Base-by-base conservation (phyloP, 2,329 filamentous ascomycete species). In the Calonectria fujianensis region DNA sequence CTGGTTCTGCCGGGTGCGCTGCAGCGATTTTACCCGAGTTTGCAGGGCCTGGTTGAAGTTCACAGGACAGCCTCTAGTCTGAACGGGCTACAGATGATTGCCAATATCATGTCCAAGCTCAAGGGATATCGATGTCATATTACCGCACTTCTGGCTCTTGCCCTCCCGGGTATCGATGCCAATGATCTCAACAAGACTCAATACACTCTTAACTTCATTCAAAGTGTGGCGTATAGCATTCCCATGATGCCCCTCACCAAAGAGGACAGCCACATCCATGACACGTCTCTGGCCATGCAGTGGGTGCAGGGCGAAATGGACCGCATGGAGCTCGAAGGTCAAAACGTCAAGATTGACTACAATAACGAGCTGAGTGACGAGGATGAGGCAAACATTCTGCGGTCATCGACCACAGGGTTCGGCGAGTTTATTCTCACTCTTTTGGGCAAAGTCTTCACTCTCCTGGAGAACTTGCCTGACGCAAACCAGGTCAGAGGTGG, bases 101-200 rank as follows among this genome's bases (percentile, higher is more conserved):
- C 96, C 76, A 95, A 96, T 83, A 92, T 96, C 80, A 97, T 99
- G 91, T 93, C 96, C 18, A 93, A 94, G 82, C 95, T 96, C 51
- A 98, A 98, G 85, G 97, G 97, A n/a, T 98, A 97, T 83, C 91
- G 97, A 74, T 98, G 97, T 82, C 97, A 99, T 83, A 93, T 99
- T 76, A 99, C 97, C 1, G 96, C 96, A 0, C 88, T 99, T 45
- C 88, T 99, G n/a, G 97, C 96, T 7, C 89, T 99, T 74, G 95
- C 96, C 6, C 88, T 99, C 39, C 97, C 97, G 0, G 97, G 97
- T 29, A 98, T 99, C 73, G 97, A 99, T 85, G 96, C 97, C 77
- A 99, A 99, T 83, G 97, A 99, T 85, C 88, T 99, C 32, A 96
- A 97, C 83, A 99, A 99, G 89, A 98, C 97, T 0, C 91, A 98